A percentile compares a stretch with the other conserved stretches of the same genome.
Evolutionary conservation across 1,284 basidiomycete species (phyloP).

Genomic region (Melampsora americana): DNA sequence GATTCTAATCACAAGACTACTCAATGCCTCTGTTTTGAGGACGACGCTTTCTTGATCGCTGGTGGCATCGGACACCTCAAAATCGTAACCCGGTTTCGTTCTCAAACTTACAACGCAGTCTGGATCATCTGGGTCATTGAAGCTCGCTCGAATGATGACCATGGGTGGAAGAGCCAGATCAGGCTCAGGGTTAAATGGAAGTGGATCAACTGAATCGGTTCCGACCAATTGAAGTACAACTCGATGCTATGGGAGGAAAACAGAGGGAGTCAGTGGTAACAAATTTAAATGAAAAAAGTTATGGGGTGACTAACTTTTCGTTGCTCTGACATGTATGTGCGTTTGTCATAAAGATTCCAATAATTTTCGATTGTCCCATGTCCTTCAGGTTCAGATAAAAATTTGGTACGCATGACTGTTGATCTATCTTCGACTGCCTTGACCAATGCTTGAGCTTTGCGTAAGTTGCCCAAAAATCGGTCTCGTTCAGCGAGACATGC

Average conservation of each 20-base stretch:
- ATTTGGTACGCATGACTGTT: slow-evolving; percentile 40
- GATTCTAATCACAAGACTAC: slow-evolving; percentile 23
- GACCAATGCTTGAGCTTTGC: slow-evolving; percentile 73
- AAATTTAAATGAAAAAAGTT: slow-evolving; percentile 6
- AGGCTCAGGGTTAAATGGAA: slow-evolving; percentile 19
- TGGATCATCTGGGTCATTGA: slow-evolving; percentile 42
- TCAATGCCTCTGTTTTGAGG: slow-evolving; percentile 28
- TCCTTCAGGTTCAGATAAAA: slow-evolving; percentile 15
- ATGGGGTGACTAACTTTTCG: slow-evolving; percentile 34
- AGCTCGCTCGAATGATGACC: slow-evolving; percentile 38
- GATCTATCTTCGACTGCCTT: slow-evolving; percentile 42
- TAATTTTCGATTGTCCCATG: slow-evolving; percentile 34
- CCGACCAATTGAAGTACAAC: slow-evolving; percentile 42
- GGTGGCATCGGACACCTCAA: too few relatives aligned
- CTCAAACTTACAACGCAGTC: slow-evolving; percentile 27
- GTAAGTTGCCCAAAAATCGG: slow-evolving; percentile 79
- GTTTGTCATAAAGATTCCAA: slow-evolving; percentile 44
- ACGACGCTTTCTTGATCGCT: slow-evolving; percentile 40
- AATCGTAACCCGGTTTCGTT: background rate
- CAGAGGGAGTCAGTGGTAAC: too few relatives aligned
- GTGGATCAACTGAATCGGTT: slow-evolving; percentile 28
- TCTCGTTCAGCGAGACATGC: slow-evolving; percentile 65
- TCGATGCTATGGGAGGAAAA: slow-evolving; percentile 40
- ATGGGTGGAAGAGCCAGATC: slow-evolving; percentile 16
- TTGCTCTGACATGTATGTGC: slow-evolving; percentile 35